Evolutionary conservation across 176 grass and related monocot genomes (phyloP).

Genomic region (Alopecurus myosuroides): DNA sequence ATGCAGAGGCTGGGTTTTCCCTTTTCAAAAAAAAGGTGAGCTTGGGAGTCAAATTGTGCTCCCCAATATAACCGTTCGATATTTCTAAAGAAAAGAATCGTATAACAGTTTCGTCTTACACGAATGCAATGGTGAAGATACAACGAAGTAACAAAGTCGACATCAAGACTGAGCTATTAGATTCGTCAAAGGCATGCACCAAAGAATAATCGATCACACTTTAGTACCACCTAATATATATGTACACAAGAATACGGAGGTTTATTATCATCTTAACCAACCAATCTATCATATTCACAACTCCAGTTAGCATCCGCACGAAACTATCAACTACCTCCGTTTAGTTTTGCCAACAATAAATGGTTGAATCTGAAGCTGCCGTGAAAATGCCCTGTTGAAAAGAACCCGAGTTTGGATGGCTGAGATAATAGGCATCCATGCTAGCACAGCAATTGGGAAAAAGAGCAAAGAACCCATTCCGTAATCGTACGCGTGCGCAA

Average conservation of each 20-base stretch:
- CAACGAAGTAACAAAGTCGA: background rate
- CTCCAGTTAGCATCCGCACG: background rate
- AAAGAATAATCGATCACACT: constrained; percentile 33
- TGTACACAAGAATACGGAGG: constrained; percentile 17
- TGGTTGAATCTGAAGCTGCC: constrained; percentile 78
- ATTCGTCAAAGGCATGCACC: background rate
- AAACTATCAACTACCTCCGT: constrained; percentile 40
- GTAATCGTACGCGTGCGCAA: constrained; percentile 85
- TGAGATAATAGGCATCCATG: constrained; percentile 91
- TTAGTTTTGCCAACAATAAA: constrained; percentile 80
- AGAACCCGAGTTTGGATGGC: constrained; percentile 94
- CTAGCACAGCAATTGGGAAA: constrained; percentile 66
- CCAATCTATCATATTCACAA: constrained; percentile 40
- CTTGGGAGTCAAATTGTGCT: too few relatives aligned
- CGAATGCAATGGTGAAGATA: background rate
- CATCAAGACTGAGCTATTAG: background rate
- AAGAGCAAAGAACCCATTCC: constrained; percentile 85
- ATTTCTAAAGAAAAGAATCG: background rate
- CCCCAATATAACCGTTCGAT: background rate
- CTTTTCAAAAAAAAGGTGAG: too few relatives aligned
- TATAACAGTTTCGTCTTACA: background rate
- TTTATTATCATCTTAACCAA: constrained; percentile 7
- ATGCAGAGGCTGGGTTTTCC: too few relatives aligned
- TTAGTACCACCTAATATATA: background rate
- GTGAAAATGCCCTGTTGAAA: constrained; percentile 83